These are phyloP conservation scores for Aspergillus vadensis DNA, from an alignment of 2,329 filamentous ascomycete genomes.

Conservation along the genomic window DNA sequence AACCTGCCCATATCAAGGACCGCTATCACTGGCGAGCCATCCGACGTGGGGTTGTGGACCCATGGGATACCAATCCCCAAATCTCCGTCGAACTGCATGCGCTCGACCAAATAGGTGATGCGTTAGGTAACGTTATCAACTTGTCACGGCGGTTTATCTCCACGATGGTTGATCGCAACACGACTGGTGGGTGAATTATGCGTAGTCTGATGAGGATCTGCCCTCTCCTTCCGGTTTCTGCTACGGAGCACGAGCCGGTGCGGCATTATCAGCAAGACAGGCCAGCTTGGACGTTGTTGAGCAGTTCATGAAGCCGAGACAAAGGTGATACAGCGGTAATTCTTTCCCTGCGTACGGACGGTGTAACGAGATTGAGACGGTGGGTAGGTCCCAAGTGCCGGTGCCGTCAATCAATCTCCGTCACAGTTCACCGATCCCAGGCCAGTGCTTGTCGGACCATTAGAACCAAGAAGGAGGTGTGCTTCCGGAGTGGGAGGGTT, in stretches of 20 bases:
- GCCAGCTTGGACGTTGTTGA: not conserved
- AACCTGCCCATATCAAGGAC: not conserved
- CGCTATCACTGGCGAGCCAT: not conserved
- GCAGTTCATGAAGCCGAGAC: not conserved
- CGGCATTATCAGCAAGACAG: not conserved
- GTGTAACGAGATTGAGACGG: not conserved
- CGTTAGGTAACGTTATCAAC: not conserved
- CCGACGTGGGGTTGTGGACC: not conserved
- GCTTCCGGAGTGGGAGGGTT: not conserved
- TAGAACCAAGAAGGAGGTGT: not conserved
- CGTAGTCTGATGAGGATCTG: constrained; percentile 10
- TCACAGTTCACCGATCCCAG: not conserved
- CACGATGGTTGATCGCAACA: not conserved
- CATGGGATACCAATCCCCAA: not conserved
- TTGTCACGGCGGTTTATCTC: constrained; percentile 10
- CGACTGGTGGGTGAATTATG: not conserved
- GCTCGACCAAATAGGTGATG: not conserved
- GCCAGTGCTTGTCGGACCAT: not conserved
- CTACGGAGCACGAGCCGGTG: constrained; percentile 9
- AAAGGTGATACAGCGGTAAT: not conserved
- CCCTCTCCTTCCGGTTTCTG: constrained; percentile 3
- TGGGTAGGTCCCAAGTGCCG: not conserved
- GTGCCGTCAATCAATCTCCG: not conserved
- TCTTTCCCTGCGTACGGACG: not conserved
- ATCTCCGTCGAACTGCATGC: not conserved